A percentile compares a stretch with the other conserved stretches of the same genome.
Conservation (phyloP, 2,329 filamentous ascomycete species). For the Fusarium lyarnte region DNA sequence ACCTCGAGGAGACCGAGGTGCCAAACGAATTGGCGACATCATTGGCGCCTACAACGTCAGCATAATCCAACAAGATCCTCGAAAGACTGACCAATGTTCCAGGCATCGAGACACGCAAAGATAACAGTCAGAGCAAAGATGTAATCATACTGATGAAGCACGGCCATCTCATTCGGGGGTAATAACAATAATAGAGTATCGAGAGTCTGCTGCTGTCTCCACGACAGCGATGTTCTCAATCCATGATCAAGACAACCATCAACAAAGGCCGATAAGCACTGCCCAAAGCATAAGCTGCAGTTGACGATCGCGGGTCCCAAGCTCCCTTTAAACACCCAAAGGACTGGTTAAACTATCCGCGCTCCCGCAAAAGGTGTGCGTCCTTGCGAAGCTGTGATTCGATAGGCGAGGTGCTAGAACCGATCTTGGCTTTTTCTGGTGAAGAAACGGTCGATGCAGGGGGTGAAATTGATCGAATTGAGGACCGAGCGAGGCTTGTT, state of each 20-base stretch:
- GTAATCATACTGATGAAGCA: constrained; percentile 62
- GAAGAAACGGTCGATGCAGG: not conserved
- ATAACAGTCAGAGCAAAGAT: constrained; percentile 65
- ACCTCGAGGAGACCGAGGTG: constrained; percentile 75
- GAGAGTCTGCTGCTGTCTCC: constrained; percentile 2
- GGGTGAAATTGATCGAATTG: not conserved
- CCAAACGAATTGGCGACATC: constrained; percentile 83
- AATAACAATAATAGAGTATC: not conserved
- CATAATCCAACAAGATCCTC: fast-evolving
- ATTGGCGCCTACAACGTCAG: constrained; percentile 56
- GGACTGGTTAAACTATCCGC: constrained; percentile 24
- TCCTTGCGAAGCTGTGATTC: constrained; percentile 31
- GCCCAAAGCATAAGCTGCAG: constrained; percentile 5
- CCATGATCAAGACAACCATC: constrained; percentile 22
- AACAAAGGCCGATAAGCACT: constrained; percentile 19
- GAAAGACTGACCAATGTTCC: constrained; percentile 61
- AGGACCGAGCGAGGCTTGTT: not conserved
- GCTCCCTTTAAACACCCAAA: constrained; percentile 21
- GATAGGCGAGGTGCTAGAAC: constrained; percentile 2
- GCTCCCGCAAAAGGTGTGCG: constrained; percentile 28
- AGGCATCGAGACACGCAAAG: constrained; percentile 67
- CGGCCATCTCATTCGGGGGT: constrained; percentile 43
- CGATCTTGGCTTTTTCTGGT: constrained; percentile 11
- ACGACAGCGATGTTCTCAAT: constrained; percentile 35
- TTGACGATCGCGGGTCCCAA: not conserved